Percentiles rank a stretch among this genome's conserved stretches.
phyloP scores from a whole-genome alignment of 192 early-diverging fungal species.

The Linnemannia hyalina region DNA sequence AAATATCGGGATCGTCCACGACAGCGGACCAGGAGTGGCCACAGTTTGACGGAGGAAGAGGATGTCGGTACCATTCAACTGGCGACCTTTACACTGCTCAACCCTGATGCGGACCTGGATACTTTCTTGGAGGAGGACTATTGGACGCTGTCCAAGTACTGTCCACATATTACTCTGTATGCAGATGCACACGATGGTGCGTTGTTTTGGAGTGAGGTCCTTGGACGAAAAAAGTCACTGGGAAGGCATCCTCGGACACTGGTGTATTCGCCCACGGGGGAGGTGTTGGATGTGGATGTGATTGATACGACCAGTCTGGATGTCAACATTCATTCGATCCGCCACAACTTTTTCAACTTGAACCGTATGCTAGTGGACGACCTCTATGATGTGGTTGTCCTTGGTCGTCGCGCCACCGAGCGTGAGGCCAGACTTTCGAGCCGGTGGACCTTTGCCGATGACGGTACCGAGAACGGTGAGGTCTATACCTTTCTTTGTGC shows the following conservation, averaged over 20 bases:
- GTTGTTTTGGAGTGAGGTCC: conserved; percentile 43
- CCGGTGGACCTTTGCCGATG: conserved; percentile 49
- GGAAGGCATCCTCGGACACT: conserved; percentile 48
- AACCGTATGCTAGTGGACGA: conserved; percentile 60
- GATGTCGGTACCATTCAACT: conserved; percentile 28
- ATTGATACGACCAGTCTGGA: conserved; percentile 59
- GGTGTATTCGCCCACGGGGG: conserved; percentile 30
- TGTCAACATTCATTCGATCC: conserved; percentile 58
- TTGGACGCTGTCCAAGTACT: conserved; percentile 47
- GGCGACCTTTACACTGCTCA: conserved; percentile 50
- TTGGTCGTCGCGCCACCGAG: conserved; percentile 50
- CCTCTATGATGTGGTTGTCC: conserved; percentile 53
- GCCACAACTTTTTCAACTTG: conserved; percentile 59
- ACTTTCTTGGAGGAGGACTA: conserved; percentile 52
- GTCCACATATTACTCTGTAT: conserved; percentile 54
- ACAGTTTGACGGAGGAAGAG: conserved; percentile 14
- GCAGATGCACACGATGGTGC: conserved; percentile 55
- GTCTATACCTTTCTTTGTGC: conserved; percentile 59
- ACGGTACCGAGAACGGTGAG: conserved; percentile 41
- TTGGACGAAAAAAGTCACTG: conserved; percentile 27
- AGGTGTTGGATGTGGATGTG: conserved; percentile 55
- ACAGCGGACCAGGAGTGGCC: background rate
- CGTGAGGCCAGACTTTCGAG: conserved; percentile 43
- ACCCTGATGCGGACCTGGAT: conserved; percentile 50
- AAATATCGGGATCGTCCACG: conserved; percentile 22